Evolutionary conservation across 108 stramenopile species (phyloP), one percentile per base, ranked within the genome.

Genomic region (Pseudonitzschia delicatissima): DNA sequence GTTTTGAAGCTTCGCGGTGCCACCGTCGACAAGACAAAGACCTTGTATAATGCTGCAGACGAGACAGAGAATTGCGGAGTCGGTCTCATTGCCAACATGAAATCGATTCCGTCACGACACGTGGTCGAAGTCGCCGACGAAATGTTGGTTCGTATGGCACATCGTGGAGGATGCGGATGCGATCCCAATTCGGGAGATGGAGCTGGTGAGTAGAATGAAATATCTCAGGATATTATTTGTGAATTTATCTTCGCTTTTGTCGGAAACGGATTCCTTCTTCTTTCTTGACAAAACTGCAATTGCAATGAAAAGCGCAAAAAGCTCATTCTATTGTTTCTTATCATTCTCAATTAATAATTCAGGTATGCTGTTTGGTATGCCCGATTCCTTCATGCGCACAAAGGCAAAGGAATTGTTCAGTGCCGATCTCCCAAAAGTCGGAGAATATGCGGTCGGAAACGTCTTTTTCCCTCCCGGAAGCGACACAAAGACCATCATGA

Each of bases 91-190:
- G 94, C 94, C 23, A 87, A 86, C 20, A 71, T 96, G 37, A 89
- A 93, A 64, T 87, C 87, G 20, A 76, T 88, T 50, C 82, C 95
- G 1, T 83, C 81, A 53, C 83, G 98, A 7, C 83, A 81, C 69
- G 93, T 96, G 28, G 94, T 98, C 35, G 85, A 92, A 47, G 93
- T 95, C 68, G 96, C 96, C 18, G 95, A 97, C 79, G 96, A 97
- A 76, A 98, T 98, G 97, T 76, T 98, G 37, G 88, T 98, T 48
- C 87, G 97, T 33, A 98, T 98, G 97, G 78, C 89, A 69, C 97
- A 98, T 84, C 80, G 97, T 53, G 97, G 97, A 34, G 95, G 95
- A 25, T 92, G 91, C 57, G 95, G 95, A 8, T 96, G 92, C 59
- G 93, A 93, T 74, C 95, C 95, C 28, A 86, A 87, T 20, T 84